phyloP scores from a whole-genome alignment of 257 asterid species.

The Coffea eugenioides region DNA sequence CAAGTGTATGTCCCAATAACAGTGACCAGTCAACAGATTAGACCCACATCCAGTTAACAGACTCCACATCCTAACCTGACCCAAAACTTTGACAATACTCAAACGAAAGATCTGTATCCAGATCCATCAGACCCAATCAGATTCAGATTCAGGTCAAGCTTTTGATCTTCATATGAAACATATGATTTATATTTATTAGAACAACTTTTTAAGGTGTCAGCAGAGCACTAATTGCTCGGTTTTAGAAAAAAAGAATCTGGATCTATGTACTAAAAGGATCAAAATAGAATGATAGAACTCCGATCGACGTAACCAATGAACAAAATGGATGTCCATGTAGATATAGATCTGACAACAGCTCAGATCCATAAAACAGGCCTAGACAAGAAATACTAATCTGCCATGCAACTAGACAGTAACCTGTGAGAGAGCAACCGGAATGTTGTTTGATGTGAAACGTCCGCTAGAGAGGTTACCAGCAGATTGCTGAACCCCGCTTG shows the following conservation, averaged over 20 bases:
- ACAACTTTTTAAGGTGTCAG: neutral
- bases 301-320: neutral
- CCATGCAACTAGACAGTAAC: slow-evolving; percentile 30
- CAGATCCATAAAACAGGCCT: neutral
- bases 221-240: neutral
- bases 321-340: neutral
- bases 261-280: neutral
- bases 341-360: slow-evolving; percentile 1
- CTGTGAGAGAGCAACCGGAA: slow-evolving; percentile 86
- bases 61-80: neutral
- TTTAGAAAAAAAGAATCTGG: no score
- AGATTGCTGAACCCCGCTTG: slow-evolving; percentile 89
- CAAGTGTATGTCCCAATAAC: neutral
- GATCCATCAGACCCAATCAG: neutral
- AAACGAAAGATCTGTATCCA: neutral
- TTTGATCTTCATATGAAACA: neutral
- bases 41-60: neutral
- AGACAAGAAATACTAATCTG: neutral
- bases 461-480: slow-evolving; percentile 76
- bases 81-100: neutral
- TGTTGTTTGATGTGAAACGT: slow-evolving; percentile 83
- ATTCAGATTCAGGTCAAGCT: neutral
- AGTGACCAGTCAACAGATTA: neutral
- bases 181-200: neutral
- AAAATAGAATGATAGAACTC: neutral